phyloP scores from a whole-genome alignment of 2,329 filamentous ascomycete genomes.

The Thielaviopsis ethacetica region DNA sequence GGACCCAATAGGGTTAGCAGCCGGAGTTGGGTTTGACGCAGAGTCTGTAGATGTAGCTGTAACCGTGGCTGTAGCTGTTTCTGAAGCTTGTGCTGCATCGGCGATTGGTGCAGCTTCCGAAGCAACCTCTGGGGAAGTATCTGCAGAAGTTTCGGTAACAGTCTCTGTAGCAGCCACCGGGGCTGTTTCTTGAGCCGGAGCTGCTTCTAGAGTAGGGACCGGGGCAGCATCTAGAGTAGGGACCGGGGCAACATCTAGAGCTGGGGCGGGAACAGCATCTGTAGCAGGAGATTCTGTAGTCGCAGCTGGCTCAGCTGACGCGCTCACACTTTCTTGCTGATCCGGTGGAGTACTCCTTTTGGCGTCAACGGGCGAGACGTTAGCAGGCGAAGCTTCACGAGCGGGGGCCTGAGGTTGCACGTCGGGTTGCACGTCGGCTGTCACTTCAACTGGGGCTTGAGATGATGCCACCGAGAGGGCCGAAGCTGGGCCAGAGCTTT shows the following conservation, averaged over 20 bases:
- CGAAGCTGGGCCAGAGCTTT: background rate
- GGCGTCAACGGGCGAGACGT: background rate
- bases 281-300: background rate
- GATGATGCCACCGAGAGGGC: background rate
- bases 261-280: background rate
- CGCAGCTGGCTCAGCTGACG: background rate
- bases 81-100: too few relatives aligned
- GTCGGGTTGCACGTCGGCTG: background rate
- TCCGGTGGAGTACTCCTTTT: background rate
- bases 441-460: background rate
- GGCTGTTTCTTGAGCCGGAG: too few relatives aligned
- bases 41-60: background rate
- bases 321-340: background rate
- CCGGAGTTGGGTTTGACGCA: background rate
- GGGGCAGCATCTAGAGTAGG: background rate
- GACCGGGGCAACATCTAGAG: background rate
- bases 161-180: background rate
- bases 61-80: background rate
- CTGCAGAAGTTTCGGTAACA: background rate
- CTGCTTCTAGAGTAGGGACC: background rate
- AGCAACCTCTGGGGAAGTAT: background rate
- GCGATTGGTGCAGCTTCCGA: background rate
- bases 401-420: background rate
- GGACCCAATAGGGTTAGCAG: background rate
- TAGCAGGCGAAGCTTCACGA: background rate